Evolutionary conservation across 2,329 filamentous ascomycete genomes (phyloP).

Genomic region (Lasiodiplodia theobromae): DNA sequence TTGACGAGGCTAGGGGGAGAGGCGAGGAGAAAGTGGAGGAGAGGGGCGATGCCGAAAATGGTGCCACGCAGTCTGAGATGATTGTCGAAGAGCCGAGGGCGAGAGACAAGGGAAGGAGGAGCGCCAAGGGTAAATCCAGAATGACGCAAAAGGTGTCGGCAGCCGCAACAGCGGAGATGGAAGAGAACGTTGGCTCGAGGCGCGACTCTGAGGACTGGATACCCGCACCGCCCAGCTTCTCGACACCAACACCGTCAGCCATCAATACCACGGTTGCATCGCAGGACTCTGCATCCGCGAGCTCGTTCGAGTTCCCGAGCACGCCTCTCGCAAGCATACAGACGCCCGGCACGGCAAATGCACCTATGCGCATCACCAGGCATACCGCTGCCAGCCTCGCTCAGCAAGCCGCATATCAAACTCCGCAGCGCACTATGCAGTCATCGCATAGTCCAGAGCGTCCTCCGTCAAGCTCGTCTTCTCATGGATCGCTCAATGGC

Average conservation of each 20-base stretch:
- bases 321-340: conserved; percentile 19
- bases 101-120: conserved; percentile 38
- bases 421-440: conserved; percentile 36
- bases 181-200: conserved; percentile 42
- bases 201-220: conserved; percentile 44
- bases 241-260: conserved; percentile 33
- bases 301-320: conserved; percentile 34
- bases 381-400: not conserved
- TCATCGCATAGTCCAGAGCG: conserved; percentile 35
- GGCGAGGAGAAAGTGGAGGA: conserved; percentile 50
- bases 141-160: conserved; percentile 30
- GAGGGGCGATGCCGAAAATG: conserved; percentile 35
- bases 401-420: conserved; percentile 38
- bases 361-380: conserved; percentile 15
- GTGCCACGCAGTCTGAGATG: conserved; percentile 32
- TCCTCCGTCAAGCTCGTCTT: conserved; percentile 44
- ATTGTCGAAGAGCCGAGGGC: conserved; percentile 27
- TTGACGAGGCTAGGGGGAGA: conserved; percentile 61
- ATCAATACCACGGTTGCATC: conserved; percentile 30
- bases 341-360: conserved; percentile 16
- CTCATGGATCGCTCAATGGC: conserved; percentile 38
- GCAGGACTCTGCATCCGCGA: conserved; percentile 36
- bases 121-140: conserved; percentile 34
- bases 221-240: conserved; percentile 39
- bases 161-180: conserved; percentile 20